Base-by-base conservation (phyloP, 1,284 basidiomycete genomes). In the Kwoniella shivajii region DNA sequence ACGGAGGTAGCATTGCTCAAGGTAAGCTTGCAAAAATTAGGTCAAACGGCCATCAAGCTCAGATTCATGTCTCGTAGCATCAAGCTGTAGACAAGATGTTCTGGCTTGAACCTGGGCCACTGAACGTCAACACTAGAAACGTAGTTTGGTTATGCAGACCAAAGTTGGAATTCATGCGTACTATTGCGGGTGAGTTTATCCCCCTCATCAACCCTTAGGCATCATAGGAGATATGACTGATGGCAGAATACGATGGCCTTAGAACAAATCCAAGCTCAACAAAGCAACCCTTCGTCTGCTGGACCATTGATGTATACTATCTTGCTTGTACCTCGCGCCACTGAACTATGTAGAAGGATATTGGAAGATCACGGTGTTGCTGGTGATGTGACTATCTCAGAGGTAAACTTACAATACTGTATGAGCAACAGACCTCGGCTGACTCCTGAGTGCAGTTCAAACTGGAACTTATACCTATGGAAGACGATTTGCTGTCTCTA, bases 21-120 rank as follows among this genome's bases (percentile, higher is more conserved):
- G 85, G 93, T 92, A 57, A 34, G 78, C 67, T 18, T 3, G 18
- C 18, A 13, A 10, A n/a, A n/a, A n/a, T n/a, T 43, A 9, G 5
- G 9, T 43, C 9, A 11, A 10, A 43, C 11, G 7, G 24, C 11
- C 22, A 9, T 46, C 34, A 29, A 49, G 20, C 42, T 20, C 22
- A 18, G 31, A n/a, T 22, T 3, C 27, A 16, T 29, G 26, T 44
- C 6, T 18, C 18, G 20, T 14, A 97, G 89, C 90, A 97, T 74
- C 94, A 98, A 84, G 94, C 92, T 4, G 93, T 99, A 4, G 95
- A 98, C 80, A 96, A 96, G 81, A 95, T 99, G 89, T 97, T 96
- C 78, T 99, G 96, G 96, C 85, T 99, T 26, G 96, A 99, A 77
- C 74, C 86, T 7, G 92, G 92, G 27, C 87, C 90, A 10, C 79